These are phyloP conservation scores for Pseudoneurospora amorphoporcata DNA, from an alignment of 495 filamentous ascomycete genomes.

Conservation along the genomic window DNA sequence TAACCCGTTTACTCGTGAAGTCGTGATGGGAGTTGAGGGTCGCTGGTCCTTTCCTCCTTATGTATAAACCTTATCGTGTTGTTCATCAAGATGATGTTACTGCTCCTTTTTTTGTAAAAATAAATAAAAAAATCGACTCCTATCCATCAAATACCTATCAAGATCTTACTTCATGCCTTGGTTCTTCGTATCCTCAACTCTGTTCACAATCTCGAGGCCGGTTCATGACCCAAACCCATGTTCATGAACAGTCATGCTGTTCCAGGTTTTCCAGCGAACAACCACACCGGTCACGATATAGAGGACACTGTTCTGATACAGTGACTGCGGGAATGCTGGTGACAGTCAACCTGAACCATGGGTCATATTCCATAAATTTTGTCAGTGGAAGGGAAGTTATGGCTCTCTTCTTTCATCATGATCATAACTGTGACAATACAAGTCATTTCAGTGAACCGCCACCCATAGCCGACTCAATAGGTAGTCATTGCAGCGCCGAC, in stretches of 20 bases:
- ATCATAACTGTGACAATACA: background rate
- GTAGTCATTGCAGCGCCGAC: background rate
- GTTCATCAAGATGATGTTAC: background rate
- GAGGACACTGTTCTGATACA: background rate
- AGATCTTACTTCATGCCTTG: too few relatives aligned
- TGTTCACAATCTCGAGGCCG: too few relatives aligned
- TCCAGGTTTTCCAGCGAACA: background rate
- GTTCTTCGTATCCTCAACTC: too few relatives aligned
- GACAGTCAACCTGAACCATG: background rate
- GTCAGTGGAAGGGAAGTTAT: background rate
- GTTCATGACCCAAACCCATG: background rate
- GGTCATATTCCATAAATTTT: background rate
- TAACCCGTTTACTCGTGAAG: background rate
- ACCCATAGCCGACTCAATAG: background rate
- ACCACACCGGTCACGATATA: background rate
- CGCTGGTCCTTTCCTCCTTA: background rate
- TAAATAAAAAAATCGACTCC: background rate
- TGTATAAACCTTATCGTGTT: background rate
- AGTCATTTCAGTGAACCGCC: background rate
- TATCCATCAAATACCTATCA: background rate
- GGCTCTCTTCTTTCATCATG: background rate
- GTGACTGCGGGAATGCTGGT: background rate
- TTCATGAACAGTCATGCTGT: background rate
- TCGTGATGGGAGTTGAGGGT: background rate
- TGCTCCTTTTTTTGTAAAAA: background rate